phyloP scores from a whole-genome alignment of 768 basidiomycete genomes.

The Rhodosporidiobolus sp. region DNA sequence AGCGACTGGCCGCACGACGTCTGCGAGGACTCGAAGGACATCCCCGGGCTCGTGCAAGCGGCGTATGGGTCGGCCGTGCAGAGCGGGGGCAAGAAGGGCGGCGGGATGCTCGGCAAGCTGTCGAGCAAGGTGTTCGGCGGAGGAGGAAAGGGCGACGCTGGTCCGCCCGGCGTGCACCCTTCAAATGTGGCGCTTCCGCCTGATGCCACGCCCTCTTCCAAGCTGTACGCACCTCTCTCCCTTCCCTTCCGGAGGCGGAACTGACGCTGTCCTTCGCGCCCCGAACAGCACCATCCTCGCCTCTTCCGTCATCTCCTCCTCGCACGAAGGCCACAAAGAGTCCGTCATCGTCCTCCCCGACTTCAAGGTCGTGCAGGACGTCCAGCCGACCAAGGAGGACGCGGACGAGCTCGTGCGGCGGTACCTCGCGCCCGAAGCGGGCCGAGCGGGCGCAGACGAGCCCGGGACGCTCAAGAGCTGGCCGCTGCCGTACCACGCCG shows the following conservation, averaged over 20 bases:
- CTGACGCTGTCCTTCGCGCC: neutral
- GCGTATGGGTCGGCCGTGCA: slow-evolving; percentile 34
- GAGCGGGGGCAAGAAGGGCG: slow-evolving; percentile 5
- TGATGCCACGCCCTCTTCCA: neutral
- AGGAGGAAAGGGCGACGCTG: neutral
- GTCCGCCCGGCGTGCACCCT: slow-evolving; percentile 11
- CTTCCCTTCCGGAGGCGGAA: neutral
- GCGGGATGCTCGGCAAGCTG: slow-evolving; percentile 17
- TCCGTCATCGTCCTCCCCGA: slow-evolving; percentile 89
- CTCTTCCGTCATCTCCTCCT: slow-evolving; percentile 43
- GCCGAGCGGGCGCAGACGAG: neutral
- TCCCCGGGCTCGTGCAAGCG: slow-evolving; percentile 61
- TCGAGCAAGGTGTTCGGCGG: slow-evolving; percentile 26
- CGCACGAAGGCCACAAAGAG: slow-evolving; percentile 62
- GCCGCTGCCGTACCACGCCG: slow-evolving; percentile 76
- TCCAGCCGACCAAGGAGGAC: slow-evolving; percentile 62
- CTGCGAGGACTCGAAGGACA: slow-evolving; percentile 64
- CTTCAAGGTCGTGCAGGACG: slow-evolving; percentile 74
- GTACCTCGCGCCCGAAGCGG: slow-evolving; percentile 14
- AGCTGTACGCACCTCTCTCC: neutral
- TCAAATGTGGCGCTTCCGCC: neutral
- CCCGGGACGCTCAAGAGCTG: slow-evolving; percentile 5
- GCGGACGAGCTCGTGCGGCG: slow-evolving; percentile 58
- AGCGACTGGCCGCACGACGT: slow-evolving; percentile 83
- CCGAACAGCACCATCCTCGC: slow-evolving; percentile 29